phyloP scores from a whole-genome alignment of 768 basidiomycete genomes.

The Cystofilobasidium bisporidii region DNA sequence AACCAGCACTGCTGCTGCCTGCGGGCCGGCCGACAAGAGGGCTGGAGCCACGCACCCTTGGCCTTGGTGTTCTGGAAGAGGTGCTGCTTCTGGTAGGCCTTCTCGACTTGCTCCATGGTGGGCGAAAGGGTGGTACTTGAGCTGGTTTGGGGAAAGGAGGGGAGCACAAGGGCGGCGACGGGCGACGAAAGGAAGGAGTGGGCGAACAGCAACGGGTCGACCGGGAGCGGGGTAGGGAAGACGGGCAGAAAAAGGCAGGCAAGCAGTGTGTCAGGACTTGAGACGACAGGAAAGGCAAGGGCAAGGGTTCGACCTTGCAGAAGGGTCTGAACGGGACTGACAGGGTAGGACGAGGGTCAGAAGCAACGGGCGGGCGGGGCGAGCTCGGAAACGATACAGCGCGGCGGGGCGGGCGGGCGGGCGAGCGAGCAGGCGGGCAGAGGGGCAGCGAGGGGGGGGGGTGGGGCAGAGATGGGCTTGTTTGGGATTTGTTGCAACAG shows the following conservation, averaged over 20 bases:
- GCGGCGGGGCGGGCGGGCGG: neutral
- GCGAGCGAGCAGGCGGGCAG: too few species aligned
- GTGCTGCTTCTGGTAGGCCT: constrained; percentile 94
- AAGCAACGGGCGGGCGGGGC: constrained; percentile 12
- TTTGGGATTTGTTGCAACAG: too few species aligned
- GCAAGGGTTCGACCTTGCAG: neutral
- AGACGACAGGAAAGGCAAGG: neutral
- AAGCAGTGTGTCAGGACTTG: neutral
- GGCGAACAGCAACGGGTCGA: neutral
- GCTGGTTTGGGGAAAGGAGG: neutral
- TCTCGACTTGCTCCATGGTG: constrained; percentile 63
- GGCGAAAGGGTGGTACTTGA: neutral
- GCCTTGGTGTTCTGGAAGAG: constrained; percentile 97
- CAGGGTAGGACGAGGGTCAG: neutral
- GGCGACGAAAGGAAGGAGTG: neutral
- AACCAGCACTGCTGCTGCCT: too few species aligned
- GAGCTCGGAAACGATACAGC: constrained; percentile 29
- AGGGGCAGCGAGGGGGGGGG: too few species aligned
- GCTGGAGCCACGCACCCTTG: constrained; percentile 74
- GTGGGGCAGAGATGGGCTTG: too few species aligned
- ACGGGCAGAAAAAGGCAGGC: too few species aligned
- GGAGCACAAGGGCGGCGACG: neutral
- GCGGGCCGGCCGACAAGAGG: too few species aligned
- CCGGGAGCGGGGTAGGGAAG: neutral
- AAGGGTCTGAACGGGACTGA: neutral